phyloP scores from a whole-genome alignment of 805 yeast species.

The Lipomyces spencermartinsiae region DNA sequence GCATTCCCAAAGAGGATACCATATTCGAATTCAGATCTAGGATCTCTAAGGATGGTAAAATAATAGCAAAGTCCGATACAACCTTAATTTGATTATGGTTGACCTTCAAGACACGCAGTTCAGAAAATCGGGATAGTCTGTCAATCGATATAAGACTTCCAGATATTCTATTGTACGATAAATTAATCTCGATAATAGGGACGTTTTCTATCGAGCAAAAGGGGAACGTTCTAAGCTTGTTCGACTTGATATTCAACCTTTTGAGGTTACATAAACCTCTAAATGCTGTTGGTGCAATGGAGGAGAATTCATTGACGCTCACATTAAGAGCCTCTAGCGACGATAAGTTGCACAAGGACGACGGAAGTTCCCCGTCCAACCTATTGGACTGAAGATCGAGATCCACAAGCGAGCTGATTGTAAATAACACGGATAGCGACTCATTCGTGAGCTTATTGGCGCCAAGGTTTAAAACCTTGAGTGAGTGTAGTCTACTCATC shows the following conservation, averaged over 20 bases:
- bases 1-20: conserved; percentile 31
- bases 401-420: conserved; percentile 18
- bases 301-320: conserved; percentile 25
- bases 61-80: conserved; percentile 36
- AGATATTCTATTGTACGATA: conserved; percentile 26
- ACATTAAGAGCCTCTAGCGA: conserved; percentile 21
- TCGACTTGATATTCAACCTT: conserved; percentile 13
- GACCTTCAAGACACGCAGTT: conserved; percentile 26
- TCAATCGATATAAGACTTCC: conserved; percentile 33
- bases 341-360: conserved; percentile 13
- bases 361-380: conserved; percentile 33
- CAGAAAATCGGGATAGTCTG: conserved; percentile 29
- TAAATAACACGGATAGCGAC: conserved; percentile 14
- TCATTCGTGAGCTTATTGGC: conserved; percentile 27
- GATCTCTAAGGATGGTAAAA: conserved; percentile 31
- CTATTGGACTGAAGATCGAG: conserved; percentile 29
- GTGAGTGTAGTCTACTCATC: conserved; percentile 9
- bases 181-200: conserved; percentile 22
- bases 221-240: conserved; percentile 31
- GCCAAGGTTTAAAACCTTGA: conserved; percentile 18
- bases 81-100: conserved; percentile 28
- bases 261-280: conserved; percentile 16
- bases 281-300: conserved; percentile 17
- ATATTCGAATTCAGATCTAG: conserved; percentile 28
- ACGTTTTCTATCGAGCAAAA: conserved; percentile 21